Evolutionary conservation across 352 stramenopile species (phyloP), one percentile per base, ranked within the genome.

Genomic region (Phytophthora megakarya): DNA sequence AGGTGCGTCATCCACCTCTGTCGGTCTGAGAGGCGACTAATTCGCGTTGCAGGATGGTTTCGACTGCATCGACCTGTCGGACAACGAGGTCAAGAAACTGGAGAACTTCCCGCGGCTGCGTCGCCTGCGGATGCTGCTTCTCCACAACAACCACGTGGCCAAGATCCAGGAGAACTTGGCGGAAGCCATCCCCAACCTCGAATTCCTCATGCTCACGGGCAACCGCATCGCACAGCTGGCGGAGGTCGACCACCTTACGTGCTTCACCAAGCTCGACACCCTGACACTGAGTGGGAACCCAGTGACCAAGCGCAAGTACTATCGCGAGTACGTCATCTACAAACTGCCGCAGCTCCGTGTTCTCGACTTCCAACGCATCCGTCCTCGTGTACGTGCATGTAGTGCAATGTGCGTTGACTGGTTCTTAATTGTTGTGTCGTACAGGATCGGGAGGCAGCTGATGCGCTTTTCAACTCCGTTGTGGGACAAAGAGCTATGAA

Each of bases 31-130:
- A 12, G 13, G 30, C 3, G 30, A 35, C 30, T 35, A 35, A 35
- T 11, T 15, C 30, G 30, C 8, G 13, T 33, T 35, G 12, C 55
- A 97, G 88, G 91, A 98, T 66, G 87, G 91, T 15, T 98, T 97
- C 52, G 94, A 98, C 74, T 97, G 90, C 65, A 90, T 98, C 37
- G 94, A 98, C 61, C 75, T 98, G 26, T 96, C 86, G 61, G 94
- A 98, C 72, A 98, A 98, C 67, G 92, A 98, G 65, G 94, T 98
- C 59, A 96, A 96, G 70, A 97, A 92, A 70, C 74, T 98, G 1
- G 94, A 98, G 73, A 98, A 98, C 80, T 98, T 98, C 54, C 93
- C 93, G 45, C 74, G 84, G 3, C 81, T 97, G 53, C 78, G 78
- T 30, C 80, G 93, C 15, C 74, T 98, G 44, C 90, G 86, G n/a